Base-by-base conservation (phyloP, 352 stramenopile species). In the Pythium phragmiticola region DNA sequence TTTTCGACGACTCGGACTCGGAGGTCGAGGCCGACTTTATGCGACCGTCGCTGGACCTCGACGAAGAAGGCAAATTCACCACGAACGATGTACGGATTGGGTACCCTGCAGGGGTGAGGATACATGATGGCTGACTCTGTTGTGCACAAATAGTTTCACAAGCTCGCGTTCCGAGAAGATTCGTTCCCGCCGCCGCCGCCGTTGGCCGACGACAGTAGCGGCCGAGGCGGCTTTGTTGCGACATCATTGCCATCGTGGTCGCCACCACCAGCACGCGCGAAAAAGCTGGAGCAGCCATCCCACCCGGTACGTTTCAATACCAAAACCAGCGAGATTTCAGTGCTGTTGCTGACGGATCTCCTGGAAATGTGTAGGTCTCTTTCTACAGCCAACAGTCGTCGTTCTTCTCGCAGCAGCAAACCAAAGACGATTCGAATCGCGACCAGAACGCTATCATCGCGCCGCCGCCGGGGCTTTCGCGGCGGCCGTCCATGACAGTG, bases 401-500 rank as follows among this genome's bases (percentile, higher is more conserved):
- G 7, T 85, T 86, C 61, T 89, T 87, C 65, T 87, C 79, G 45
- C 84, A 87, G 42, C 75, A 81, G 34, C 87, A 80, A 14, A 78
- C 77, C 39, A 80, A 89, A 46, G 82, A 92, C n/a, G 63, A 76
- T 7, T 23, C 67, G 9, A 63, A 57, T 14, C 75, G 77, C 42
- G 84, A 92, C 56, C 84, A 90, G 33, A 89, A 92, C 37, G 70
- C 81, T 0, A 69, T 89, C 23, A 82, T 91, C 14, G 70, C 79
- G 2, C 84, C 84, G 3, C 85, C 85, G 3, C 85, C 85, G 21
- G 85, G 85, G 12, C 75, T 94, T 11, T 84, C 84, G 34, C 82
- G 85, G 34, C 78, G 85, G 3, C 83, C 85, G 9, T 94, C 85
- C 2, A 94, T 94, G 85, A 94, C 85, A 4, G 85, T 94, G 23